Base-by-base conservation (phyloP, 1,284 basidiomycete species). In the Cutaneotrichosporon daszewskae region DNA sequence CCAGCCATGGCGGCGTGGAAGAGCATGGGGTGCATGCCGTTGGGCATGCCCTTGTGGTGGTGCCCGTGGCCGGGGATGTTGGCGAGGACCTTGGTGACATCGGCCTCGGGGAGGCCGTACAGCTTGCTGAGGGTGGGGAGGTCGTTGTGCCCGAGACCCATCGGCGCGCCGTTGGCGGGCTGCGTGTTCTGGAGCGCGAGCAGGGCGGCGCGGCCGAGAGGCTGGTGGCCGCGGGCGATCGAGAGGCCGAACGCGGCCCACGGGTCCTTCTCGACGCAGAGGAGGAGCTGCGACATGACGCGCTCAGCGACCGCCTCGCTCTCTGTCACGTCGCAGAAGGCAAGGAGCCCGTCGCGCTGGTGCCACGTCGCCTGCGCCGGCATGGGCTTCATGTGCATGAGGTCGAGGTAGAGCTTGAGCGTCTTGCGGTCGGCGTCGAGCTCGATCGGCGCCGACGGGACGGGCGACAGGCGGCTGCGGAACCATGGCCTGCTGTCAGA, bases 361-460 rank as follows among this genome's bases (percentile, higher is more conserved):
- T 24, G 6, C 41, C 49, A 53, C 19, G 54, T 27, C 36, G 17
- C 9, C 14, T 32, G 11, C 34, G 40, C 24, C 3, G 54, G 54
- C 24, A 53, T 45, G 35, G 48, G 39, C 12, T 43, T 36, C 19
- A 25, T 9, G 43, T 48, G 40, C 43, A 55, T 49, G 25, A 55
- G 28, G 48, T 55, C 46, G 32, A 53, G 48, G 14, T 34, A 32
- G 38, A 47, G 32, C 39, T 53, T 45, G 45, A 55, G 42, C 11
- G 37, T 27, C 43, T 45, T 40, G 37, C 45, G 38, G 32, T 37
- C n/a, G 16, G 46, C 39, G 39, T 48, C 19, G 35, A 55, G 18
- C 11, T 28, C 6, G 40, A 47, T 37, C 22, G 40, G 17, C 23
- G 20, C 26, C 13, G 36, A 2, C 12, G n/a, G 24, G 16, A 20